Evolutionary conservation across 768 basidiomycete species (phyloP).

Genomic region (Cantharellus cinnabarinus): DNA sequence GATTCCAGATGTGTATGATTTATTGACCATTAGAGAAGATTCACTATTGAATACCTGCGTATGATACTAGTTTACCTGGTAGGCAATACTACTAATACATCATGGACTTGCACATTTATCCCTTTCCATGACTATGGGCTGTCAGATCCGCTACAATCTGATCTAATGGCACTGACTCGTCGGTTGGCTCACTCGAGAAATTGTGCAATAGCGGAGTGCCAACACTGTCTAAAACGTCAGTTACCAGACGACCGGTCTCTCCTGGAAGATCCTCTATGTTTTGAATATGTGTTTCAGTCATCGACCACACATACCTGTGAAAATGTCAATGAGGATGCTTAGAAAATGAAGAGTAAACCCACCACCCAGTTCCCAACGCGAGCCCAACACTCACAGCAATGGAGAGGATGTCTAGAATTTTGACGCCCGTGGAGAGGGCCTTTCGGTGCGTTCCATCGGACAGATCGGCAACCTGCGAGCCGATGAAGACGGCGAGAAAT

Average conservation of each 20-base stretch:
- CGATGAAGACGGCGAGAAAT: constrained; percentile 55
- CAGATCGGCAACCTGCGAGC: constrained; percentile 48
- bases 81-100: no score
- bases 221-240: background rate
- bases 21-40: no score
- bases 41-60: no score
- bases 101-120: background rate
- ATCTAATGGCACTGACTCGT: background rate
- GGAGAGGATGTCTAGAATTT: constrained; percentile 39
- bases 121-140: constrained; percentile 4
- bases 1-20: no score
- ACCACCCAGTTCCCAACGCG: constrained; percentile 47
- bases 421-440: constrained; percentile 58
- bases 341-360: constrained; percentile 1
- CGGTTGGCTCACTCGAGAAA: background rate
- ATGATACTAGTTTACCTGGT: no score
- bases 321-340: background rate
- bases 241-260: background rate
- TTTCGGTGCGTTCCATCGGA: constrained; percentile 57
- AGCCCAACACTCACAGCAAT: constrained; percentile 39
- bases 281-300: background rate
- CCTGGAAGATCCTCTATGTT: background rate
- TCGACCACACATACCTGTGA: background rate
- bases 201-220: background rate
- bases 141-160: background rate